These are phyloP conservation scores for Aspergillus neotritici DNA, from an alignment of 2,329 filamentous ascomycete genomes.

Conservation along the genomic window DNA sequence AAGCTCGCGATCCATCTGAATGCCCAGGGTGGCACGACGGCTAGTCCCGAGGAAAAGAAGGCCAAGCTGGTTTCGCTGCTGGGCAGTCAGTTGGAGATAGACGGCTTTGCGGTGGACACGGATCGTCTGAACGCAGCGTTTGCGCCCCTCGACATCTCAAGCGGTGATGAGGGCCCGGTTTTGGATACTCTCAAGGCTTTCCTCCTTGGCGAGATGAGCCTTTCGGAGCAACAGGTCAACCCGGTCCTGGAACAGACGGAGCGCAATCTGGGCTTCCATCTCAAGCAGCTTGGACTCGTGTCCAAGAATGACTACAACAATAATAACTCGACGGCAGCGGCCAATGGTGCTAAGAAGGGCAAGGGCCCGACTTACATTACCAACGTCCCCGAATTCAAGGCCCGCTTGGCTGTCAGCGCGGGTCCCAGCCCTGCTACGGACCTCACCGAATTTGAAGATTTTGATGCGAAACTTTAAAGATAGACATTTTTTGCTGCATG, in stretches of 20 bases:
- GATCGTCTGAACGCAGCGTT: slow-evolving; percentile 42
- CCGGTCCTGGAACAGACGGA: slow-evolving; percentile 47
- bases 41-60: slow-evolving; percentile 40
- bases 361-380: slow-evolving; percentile 57
- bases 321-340: slow-evolving; percentile 21
- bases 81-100: slow-evolving; percentile 43
- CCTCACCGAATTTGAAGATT: slow-evolving; percentile 78
- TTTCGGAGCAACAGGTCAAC: slow-evolving; percentile 47
- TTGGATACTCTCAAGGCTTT: slow-evolving; percentile 48
- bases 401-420: slow-evolving; percentile 63
- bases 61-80: slow-evolving; percentile 40
- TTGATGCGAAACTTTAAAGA: slow-evolving; percentile 69
- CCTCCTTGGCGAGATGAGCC: slow-evolving; percentile 44
- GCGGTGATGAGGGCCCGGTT: slow-evolving; percentile 47
- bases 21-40: slow-evolving; percentile 58
- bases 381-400: slow-evolving; percentile 77
- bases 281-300: slow-evolving; percentile 43
- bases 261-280: slow-evolving; percentile 42
- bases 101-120: slow-evolving; percentile 42
- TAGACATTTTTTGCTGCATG: neutral
- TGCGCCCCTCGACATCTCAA: slow-evolving; percentile 41
- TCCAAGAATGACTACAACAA: slow-evolving; percentile 31
- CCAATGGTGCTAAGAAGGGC: slow-evolving; percentile 18
- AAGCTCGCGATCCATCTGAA: slow-evolving; percentile 80
- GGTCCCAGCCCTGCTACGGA: slow-evolving; percentile 70